Base-by-base conservation (phyloP, 352 stramenopile genomes). In the Pythium guiyangense region DNA sequence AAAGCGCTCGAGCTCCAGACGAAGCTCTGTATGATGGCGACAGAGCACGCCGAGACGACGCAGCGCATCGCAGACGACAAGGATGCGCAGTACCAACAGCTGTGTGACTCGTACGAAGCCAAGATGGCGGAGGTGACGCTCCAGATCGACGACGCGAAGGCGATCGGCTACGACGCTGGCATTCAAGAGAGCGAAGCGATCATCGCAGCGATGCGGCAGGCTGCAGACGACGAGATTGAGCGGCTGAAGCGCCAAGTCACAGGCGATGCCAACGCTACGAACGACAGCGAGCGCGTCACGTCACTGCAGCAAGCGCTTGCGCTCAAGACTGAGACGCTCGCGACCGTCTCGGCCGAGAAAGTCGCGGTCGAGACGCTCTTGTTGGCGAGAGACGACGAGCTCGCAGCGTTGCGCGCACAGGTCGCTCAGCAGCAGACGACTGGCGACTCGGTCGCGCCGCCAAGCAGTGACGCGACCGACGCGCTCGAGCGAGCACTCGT, bases 141-240 rank as follows among this genome's bases (percentile, higher is more conserved):
- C 54, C 82, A 92, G 54, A 83, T 94, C 45, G 80, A 92, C 46
- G 82, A 84, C n/a, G 81, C 84, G 0, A 63, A 71, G 6, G 81
- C 79, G 0, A 54, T 63, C 14, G 84, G 84, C 0, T 92, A 91
- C 51, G 77, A 92, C 43, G 82, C 85, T 54, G 84, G 84, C 0
- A 86, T 92, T 40, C 66, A 74, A 4, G 82, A 92, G 55, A 94
- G 82, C 64, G 80, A 92, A 46, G 54, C 66, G 12, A 85, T 92
- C 59, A 63, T 91, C 2, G 69, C 79, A 44, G 79, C 61, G n/a
- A 73, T 92, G 48, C 71, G 66, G 0, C 70, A 79, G 17, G 67
- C 77, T 6, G 64, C 77, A 6, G 67, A 90, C 25, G 65, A 73
- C 17, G 54, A 76, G 57, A 63, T 71, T 35, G 58, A 59, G 22